Evolutionary conservation across 2,329 filamentous ascomycete species (phyloP).

Genomic region (Diaporthe caulivora): DNA sequence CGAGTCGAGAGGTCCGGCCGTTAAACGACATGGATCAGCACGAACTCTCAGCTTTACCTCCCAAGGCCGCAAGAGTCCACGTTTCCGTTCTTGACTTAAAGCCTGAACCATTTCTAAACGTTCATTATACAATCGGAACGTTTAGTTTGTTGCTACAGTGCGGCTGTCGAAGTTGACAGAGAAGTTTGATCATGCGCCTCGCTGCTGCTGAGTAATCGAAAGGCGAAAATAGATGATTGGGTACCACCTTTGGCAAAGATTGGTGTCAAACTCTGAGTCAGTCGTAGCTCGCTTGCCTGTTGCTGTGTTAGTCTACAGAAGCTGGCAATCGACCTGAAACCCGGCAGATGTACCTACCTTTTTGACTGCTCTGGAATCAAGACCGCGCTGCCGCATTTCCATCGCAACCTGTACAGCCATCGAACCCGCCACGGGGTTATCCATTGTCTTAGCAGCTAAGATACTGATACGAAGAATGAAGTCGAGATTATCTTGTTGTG

Average conservation of each 20-base stretch:
- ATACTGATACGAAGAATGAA: background rate
- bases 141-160: too few relatives aligned
- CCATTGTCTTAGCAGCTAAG: background rate
- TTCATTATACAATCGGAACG: too few relatives aligned
- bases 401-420: background rate
- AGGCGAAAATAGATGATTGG: too few relatives aligned
- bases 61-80: too few relatives aligned
- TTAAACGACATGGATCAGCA: too few relatives aligned
- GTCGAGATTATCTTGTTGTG: background rate
- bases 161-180: too few relatives aligned
- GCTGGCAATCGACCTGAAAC: background rate
- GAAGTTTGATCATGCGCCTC: too few relatives aligned
- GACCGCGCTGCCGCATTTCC: background rate
- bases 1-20: too few relatives aligned
- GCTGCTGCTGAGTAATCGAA: too few relatives aligned
- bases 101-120: too few relatives aligned
- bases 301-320: background rate
- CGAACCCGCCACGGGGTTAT: background rate
- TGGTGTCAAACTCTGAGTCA: background rate
- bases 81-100: too few relatives aligned
- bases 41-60: too few relatives aligned
- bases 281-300: background rate
- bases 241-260: background rate
- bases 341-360: background rate
- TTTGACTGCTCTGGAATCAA: background rate